A percentile compares a stretch with the other conserved stretches of the same genome.
These are phyloP conservation scores for Malbranchea zuffiana DNA, from an alignment of 2,329 filamentous ascomycete genomes.

Conservation along the genomic window DNA sequence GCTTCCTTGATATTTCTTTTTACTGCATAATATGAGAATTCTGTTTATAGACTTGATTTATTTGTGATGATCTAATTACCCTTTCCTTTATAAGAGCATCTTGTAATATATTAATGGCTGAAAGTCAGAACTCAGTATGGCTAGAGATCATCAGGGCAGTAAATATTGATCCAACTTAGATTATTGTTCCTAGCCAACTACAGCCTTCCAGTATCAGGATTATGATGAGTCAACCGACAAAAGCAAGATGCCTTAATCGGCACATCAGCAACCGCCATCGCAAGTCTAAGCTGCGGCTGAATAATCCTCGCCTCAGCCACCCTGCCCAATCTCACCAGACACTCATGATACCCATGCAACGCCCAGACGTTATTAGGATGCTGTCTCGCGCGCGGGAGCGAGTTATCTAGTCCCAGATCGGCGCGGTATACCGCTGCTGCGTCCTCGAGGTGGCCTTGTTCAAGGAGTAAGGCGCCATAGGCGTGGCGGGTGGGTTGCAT, in stretches of 20 bases:
- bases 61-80: too few species aligned
- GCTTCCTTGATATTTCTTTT: too few species aligned
- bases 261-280: conserved; percentile 46
- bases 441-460: conserved; percentile 50
- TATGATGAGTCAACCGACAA: conserved; percentile 36
- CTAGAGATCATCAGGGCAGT: too few species aligned
- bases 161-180: too few species aligned
- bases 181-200: too few species aligned
- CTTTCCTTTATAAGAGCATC: too few species aligned
- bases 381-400: conserved; percentile 50
- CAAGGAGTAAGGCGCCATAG: conserved; percentile 56
- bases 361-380: conserved; percentile 65
- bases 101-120: too few species aligned
- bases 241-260: conserved; percentile 46
- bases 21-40: too few species aligned
- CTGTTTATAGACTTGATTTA: too few species aligned
- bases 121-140: too few species aligned
- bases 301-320: conserved; percentile 35
- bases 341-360: conserved; percentile 60
- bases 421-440: conserved; percentile 49
- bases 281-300: conserved; percentile 38
- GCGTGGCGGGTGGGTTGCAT: conserved; percentile 66
- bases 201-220: too few species aligned
- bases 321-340: conserved; percentile 44
- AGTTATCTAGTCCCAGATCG: conserved; percentile 50